Conservation (phyloP, 2,329 filamentous ascomycete species). For the Pestalotiopsis sp. region DNA sequence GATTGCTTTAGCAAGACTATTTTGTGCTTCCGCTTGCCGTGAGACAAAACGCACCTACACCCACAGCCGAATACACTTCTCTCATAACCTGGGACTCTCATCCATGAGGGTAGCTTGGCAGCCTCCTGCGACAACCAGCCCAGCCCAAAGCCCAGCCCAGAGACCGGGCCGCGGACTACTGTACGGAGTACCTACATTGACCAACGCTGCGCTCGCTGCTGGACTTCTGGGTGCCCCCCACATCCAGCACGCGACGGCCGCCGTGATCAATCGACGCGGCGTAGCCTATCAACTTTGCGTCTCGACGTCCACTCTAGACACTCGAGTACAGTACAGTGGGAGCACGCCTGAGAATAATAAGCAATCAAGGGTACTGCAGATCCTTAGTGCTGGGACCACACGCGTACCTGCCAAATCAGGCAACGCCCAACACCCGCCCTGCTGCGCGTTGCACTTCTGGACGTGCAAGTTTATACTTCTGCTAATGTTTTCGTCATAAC, state of each 20-base stretch:
- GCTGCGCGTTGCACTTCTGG: neutral
- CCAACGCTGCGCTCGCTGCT: neutral
- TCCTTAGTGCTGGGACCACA: constrained; percentile 9
- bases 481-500: neutral
- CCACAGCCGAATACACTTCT: neutral
- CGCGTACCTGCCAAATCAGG: constrained; percentile 17
- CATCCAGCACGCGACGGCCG: constrained; percentile 8
- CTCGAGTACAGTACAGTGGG: no score
- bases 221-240: neutral
- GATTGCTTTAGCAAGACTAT: constrained; percentile 14
- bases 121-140: no score
- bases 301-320: neutral
- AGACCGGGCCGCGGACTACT: no score
- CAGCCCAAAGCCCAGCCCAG: no score
- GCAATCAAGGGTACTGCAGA: constrained; percentile 4
- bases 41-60: constrained; percentile 15
- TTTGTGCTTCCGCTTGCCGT: constrained; percentile 17
- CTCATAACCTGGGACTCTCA: no score
- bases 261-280: constrained; percentile 1
- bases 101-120: neutral
- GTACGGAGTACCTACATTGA: no score
- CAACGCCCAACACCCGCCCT: neutral
- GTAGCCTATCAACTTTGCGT: neutral
- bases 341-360: neutral
- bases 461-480: neutral